Evolutionary conservation across 352 stramenopile species (phyloP).

Genomic region (Pythium guiyangense): DNA sequence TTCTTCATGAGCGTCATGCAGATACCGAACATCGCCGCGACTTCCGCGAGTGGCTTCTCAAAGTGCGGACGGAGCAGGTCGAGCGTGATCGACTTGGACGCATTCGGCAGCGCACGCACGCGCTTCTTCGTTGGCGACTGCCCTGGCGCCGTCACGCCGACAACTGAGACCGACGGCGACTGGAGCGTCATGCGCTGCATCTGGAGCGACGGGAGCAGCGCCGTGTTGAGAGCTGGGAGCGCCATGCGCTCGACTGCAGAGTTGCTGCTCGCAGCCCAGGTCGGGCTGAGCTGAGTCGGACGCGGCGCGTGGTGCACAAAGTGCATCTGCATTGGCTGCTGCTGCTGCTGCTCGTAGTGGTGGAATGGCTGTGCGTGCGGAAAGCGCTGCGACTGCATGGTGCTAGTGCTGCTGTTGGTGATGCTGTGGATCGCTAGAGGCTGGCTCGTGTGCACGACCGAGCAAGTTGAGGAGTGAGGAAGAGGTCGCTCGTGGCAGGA

Average conservation of each 20-base stretch:
- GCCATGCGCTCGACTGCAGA: slow-evolving; percentile 38
- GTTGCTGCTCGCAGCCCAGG: slow-evolving; percentile 7
- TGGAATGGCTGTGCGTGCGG: not conserved
- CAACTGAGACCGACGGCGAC: slow-evolving; percentile 12
- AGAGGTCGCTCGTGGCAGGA: not conserved
- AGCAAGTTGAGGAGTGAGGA: not conserved
- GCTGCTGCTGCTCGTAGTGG: not conserved
- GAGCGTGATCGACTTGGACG: slow-evolving; percentile 76
- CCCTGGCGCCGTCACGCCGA: slow-evolving; percentile 7
- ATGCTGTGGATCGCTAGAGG: not conserved
- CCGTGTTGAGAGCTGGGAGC: slow-evolving; percentile 38
- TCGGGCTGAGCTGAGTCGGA: not conserved
- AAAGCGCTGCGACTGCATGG: not conserved
- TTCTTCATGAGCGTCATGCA: slow-evolving; percentile 86
- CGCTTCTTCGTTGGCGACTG: slow-evolving; percentile 62
- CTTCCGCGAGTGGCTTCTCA: slow-evolving; percentile 68
- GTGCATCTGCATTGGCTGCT: not conserved
- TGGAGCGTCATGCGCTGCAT: slow-evolving; percentile 15
- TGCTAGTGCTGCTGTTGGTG: not conserved
- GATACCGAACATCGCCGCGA: slow-evolving; percentile 71
- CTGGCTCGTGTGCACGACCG: not conserved
- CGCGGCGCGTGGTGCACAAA: not conserved
- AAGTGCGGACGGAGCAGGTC: slow-evolving; percentile 69
- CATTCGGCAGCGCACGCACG: slow-evolving; percentile 63
- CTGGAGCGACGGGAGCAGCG: slow-evolving; percentile 15